A percentile compares a stretch with the other conserved stretches of the same genome.
Conservation (phyloP, 345 rosid species). For the Heritiera fomes region DNA sequence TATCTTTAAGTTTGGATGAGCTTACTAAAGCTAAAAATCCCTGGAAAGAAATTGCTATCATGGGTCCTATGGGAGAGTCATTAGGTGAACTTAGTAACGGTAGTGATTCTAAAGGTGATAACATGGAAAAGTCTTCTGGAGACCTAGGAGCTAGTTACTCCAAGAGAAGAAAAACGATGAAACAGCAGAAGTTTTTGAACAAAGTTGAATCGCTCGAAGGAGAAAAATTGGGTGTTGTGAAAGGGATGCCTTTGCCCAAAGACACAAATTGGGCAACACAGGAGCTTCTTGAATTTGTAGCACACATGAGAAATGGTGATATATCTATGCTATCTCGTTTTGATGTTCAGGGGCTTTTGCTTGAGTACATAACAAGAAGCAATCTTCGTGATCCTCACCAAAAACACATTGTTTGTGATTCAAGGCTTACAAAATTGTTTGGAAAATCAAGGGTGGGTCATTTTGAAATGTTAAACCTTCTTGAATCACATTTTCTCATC, state of each 20-base stretch:
- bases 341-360: conserved; percentile 71
- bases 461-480: conserved; percentile 90
- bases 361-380: conserved; percentile 64
- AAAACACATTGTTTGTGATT: conserved; percentile 76
- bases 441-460: conserved; percentile 69
- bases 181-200: conserved; percentile 31
- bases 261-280: conserved; percentile 74
- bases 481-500: conserved; percentile 68
- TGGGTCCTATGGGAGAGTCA: conserved; percentile 36
- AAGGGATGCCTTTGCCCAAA: conserved; percentile 33
- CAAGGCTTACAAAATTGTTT: conserved; percentile 68
- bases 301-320: conserved; percentile 76
- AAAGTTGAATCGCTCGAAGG: conserved; percentile 28
- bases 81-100: conserved; percentile 35
- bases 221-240: conserved; percentile 31
- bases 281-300: conserved; percentile 81
- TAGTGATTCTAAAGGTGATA: conserved; percentile 34
- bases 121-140: conserved; percentile 35
- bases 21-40: conserved; percentile 76
- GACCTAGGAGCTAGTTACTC: conserved; percentile 43
- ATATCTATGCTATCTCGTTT: conserved; percentile 52
- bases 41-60: conserved; percentile 53
- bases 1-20: conserved; percentile 66
- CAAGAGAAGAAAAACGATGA: conserved; percentile 56
- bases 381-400: conserved; percentile 76